phyloP scores from a whole-genome alignment of 2,329 filamentous ascomycete species.

The Botrytis medusae region DNA sequence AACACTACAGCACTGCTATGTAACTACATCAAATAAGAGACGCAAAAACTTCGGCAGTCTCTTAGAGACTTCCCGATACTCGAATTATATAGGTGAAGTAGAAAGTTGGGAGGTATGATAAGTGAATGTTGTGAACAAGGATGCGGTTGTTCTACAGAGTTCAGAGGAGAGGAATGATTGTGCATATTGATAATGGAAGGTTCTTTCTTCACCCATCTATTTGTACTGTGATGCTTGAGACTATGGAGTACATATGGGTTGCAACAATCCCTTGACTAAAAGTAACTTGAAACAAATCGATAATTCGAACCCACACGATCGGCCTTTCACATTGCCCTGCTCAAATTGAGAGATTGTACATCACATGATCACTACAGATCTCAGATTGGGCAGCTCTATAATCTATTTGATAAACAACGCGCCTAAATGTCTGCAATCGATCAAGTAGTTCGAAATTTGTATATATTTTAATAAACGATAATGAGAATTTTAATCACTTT shows the following conservation, averaged over 20 bases:
- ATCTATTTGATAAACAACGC: not conserved
- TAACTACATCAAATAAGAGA: not conserved
- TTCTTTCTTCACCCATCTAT: not conserved
- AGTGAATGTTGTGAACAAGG: not conserved
- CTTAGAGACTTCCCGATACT: too few relatives aligned
- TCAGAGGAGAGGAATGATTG: not conserved
- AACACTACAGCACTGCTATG: not conserved
- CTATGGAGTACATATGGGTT: not conserved
- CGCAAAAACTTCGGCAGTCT: not conserved
- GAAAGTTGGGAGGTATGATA: not conserved
- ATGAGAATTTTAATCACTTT: not conserved
- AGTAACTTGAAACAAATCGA: not conserved
- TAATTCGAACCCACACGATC: not conserved
- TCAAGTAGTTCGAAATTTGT: not conserved
- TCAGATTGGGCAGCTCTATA: too few relatives aligned
- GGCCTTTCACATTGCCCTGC: not conserved
- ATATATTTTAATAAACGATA: not conserved
- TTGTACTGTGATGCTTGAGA: not conserved
- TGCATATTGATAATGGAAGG: not conserved
- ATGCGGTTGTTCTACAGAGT: not conserved
- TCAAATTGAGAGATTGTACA: not conserved
- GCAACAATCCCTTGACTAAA: not conserved
- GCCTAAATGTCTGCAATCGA: not conserved
- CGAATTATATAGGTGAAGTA: not conserved
- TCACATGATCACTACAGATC: not conserved